Evolutionary conservation across 495 filamentous ascomycete genomes (phyloP).

Genomic region (Neurospora tetrasperma): DNA sequence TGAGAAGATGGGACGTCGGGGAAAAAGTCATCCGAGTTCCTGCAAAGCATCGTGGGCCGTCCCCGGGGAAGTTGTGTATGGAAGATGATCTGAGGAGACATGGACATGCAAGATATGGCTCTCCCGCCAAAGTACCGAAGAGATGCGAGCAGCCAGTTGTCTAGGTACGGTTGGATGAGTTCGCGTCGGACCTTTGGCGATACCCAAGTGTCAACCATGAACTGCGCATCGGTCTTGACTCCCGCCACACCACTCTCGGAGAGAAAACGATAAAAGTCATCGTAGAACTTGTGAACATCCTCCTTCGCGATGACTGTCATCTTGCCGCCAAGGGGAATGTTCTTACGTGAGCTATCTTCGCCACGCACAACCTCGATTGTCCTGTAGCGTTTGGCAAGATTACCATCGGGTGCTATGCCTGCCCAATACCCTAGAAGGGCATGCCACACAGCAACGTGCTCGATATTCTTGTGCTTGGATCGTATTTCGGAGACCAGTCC

Average conservation of each 20-base stretch:
- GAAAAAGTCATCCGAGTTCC: conserved; percentile 94
- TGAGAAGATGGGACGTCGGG: conserved; percentile 68
- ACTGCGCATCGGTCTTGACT: conserved; percentile 88
- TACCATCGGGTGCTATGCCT: conserved; percentile 61
- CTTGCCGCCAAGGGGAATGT: conserved; percentile 44
- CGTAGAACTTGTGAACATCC: conserved; percentile 66
- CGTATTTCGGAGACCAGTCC: conserved; percentile 58
- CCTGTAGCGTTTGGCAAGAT: conserved; percentile 67
- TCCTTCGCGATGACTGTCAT: conserved; percentile 64
- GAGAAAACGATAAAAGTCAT: conserved; percentile 86
- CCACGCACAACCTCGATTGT: conserved; percentile 51
- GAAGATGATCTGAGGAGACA: conserved; percentile 74
- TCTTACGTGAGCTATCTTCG: conserved; percentile 40
- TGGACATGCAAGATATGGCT: conserved; percentile 88
- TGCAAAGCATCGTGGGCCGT: conserved; percentile 56
- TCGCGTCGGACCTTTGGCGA: conserved; percentile 54
- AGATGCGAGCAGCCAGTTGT: conserved; percentile 73
- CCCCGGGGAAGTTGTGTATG: conserved; percentile 67
- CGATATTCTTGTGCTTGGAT: conserved; percentile 56
- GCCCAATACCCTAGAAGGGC: conserved; percentile 95
- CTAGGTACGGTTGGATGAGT: conserved; percentile 66
- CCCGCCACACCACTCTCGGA: conserved; percentile 57
- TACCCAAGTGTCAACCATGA: conserved; percentile 66
- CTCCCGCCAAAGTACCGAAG: conserved; percentile 66
- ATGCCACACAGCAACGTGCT: conserved; percentile 91